Percentiles rank a stretch among this genome's conserved stretches.
Evolutionary conservation across 306 rosid species (phyloP).

Genomic region (Vigna trinervia): DNA sequence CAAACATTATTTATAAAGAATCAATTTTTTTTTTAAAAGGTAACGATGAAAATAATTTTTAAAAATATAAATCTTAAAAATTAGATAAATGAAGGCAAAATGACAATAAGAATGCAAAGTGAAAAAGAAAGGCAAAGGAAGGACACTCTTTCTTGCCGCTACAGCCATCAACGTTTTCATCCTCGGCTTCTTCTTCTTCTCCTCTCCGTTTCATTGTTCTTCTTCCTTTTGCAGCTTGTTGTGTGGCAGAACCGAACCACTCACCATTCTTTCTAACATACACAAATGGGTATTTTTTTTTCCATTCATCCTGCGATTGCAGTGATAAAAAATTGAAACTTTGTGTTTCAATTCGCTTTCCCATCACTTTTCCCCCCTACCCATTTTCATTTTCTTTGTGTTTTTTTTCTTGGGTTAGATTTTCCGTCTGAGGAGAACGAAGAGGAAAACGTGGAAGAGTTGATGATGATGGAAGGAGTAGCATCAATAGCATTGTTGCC

Average conservation of each 20-base stretch:
- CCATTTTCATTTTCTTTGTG: slow-evolving; percentile 4
- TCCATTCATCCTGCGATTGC: not conserved
- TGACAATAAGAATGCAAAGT: too few species aligned
- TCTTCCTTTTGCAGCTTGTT: slow-evolving; percentile 11
- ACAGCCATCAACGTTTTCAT: not conserved
- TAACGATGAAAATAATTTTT: too few species aligned
- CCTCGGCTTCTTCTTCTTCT: slow-evolving; percentile 11
- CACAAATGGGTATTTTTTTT: slow-evolving; percentile 23
- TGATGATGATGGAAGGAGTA: slow-evolving; percentile 74
- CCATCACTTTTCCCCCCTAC: not conserved
- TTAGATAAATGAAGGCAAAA: too few species aligned
- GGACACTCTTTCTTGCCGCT: too few species aligned
- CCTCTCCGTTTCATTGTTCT: not conserved
- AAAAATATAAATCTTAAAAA: too few species aligned
- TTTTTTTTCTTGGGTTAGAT: not conserved
- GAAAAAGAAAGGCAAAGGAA: too few species aligned
- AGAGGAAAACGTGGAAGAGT: slow-evolving; percentile 39
- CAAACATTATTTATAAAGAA: too few species aligned
- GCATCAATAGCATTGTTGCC: slow-evolving; percentile 89
- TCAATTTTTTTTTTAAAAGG: too few species aligned
- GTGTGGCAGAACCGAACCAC: slow-evolving; percentile 2
- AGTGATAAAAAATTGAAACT: slow-evolving; percentile 29
- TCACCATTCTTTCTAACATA: not conserved
- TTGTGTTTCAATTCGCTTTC: slow-evolving; percentile 7
- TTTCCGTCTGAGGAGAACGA: slow-evolving; percentile 46